phyloP scores from a whole-genome alignment of 2,329 filamentous ascomycete genomes.

The Phyllosticta citrichinensis region DNA sequence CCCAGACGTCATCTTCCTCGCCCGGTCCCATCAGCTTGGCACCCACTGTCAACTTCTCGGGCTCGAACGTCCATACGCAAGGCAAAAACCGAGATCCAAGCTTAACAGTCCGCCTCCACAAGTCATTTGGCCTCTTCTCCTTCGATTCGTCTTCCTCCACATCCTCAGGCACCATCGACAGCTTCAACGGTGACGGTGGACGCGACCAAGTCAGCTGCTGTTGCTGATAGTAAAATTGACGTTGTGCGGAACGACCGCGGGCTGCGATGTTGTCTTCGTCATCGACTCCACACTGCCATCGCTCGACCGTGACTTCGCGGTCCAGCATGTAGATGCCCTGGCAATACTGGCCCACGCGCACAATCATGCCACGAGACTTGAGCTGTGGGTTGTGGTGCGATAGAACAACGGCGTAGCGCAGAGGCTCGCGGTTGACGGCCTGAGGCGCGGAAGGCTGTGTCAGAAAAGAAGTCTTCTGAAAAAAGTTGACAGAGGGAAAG shows the following conservation, averaged over 20 bases:
- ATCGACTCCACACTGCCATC: slow-evolving; percentile 32
- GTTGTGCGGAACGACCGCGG: neutral
- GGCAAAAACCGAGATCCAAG: slow-evolving; percentile 32
- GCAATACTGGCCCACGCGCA: slow-evolving; percentile 44
- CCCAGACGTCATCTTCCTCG: slow-evolving; percentile 21
- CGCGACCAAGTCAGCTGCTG: neutral
- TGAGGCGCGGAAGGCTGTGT: neutral
- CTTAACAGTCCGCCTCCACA: slow-evolving; percentile 30
- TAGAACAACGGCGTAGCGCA: slow-evolving; percentile 31
- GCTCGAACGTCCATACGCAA: slow-evolving; percentile 27
- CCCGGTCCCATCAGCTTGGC: slow-evolving; percentile 23
- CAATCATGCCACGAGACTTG: slow-evolving; percentile 39
- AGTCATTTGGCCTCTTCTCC: neutral
- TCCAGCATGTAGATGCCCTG: slow-evolving; percentile 47
- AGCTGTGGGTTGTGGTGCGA: slow-evolving; percentile 25
- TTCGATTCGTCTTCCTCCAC: neutral
- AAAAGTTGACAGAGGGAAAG: neutral
- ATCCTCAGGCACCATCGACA: slow-evolving; percentile 11
- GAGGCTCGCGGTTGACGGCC: neutral
- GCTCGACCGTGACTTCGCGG: slow-evolving; percentile 38
- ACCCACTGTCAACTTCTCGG: slow-evolving; percentile 21
- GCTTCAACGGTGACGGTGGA: neutral
- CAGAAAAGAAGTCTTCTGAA: neutral
- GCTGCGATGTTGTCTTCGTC: neutral
- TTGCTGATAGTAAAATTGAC: neutral